Evolutionary conservation across 2,329 filamentous ascomycete species (phyloP), one percentile per base, ranked within the genome.

Genomic region (Ophiosphaerella herpotricha): DNA sequence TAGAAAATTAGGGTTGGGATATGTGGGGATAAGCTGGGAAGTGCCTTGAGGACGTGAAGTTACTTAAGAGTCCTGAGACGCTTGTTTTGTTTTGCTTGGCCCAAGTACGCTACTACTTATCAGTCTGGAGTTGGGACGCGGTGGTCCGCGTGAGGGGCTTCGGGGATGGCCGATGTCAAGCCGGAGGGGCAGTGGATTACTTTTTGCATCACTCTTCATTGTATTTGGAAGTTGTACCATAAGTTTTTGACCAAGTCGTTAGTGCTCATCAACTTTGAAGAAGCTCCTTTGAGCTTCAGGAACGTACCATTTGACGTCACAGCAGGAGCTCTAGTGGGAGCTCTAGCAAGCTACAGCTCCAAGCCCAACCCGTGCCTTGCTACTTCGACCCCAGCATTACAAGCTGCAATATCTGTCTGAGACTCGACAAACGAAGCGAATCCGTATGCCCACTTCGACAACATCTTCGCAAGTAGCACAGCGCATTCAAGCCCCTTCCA

Each of bases 401-500:
- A 13, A 39, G 18, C 37, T 39, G 12, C 37, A 39, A 21, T 5
- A 5, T 12, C 32, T 23, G 13, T 13, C n/a, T 26, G 12, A 24
- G 24, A 32, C 21, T 35, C 41, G 14, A 36, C 16, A 11, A 43
- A 26, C 26, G 11, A 29, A 29, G 26, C 26, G 11, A 8, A 39
- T 13, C 23, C 39, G 55, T 48, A 67, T 67, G 64, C 54, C 59
- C 46, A 40, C 50, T 24, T 26, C 52, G 21, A 42, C 45, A 31
- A 45, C 61, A 29, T 29, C 26, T 29, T 29, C 26, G 26, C 26
- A 29, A 29, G 26, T 6, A 46, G 50, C 51, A 1, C 26, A 56
- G 7, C 63, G 67, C 52, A 45, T 70, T 51, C 14, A 52, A 53
- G 54, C 60, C 26, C 57, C 64, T 29, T 46, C 65, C 8, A 37